Conservation (phyloP, 768 basidiomycete species). For the Trametes meyenii region DNA sequence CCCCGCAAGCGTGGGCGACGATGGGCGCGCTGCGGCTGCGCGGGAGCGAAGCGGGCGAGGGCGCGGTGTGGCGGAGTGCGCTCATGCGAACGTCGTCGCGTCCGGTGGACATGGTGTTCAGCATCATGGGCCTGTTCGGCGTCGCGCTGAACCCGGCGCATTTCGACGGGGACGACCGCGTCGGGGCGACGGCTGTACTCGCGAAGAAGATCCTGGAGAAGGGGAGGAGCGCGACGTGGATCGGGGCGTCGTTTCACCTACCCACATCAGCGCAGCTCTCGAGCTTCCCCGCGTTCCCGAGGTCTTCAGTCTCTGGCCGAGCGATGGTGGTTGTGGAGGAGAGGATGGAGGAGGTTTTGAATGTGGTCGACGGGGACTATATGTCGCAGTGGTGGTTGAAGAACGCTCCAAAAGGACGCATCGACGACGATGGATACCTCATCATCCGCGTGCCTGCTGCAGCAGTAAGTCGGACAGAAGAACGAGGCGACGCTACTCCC, state of each 20-base stretch:
- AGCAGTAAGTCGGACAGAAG: neutral
- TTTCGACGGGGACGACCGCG: conserved; percentile 11
- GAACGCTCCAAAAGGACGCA: conserved; percentile 4
- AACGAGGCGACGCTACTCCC: conserved; percentile 2
- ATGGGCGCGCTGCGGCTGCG: conserved; percentile 12
- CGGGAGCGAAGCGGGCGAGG: conserved; percentile 7
- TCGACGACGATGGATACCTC: conserved; percentile 16
- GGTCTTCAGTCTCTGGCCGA: neutral
- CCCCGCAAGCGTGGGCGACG: conserved; percentile 10
- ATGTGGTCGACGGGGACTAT: conserved; percentile 6
- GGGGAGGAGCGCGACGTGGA: conserved; percentile 10
- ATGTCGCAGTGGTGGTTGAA: conserved; percentile 15
- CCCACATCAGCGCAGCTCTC: neutral
- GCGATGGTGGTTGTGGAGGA: neutral
- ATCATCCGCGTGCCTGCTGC: neutral
- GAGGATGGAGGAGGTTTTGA: neutral
- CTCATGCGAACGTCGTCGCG: conserved; percentile 21
- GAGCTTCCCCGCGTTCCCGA: conserved; percentile 3
- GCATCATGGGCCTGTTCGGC: conserved; percentile 21
- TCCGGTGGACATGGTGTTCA: conserved; percentile 21
- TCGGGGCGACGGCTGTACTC: conserved; percentile 9
- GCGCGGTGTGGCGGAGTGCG: conserved; percentile 17
- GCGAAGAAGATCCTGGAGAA: conserved; percentile 8
- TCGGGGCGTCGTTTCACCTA: conserved; percentile 7
- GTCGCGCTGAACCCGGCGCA: conserved; percentile 10